These are phyloP conservation scores for Trypanosomatidae sp. DNA, from an alignment of 208 protist genomes.

Conservation along the genomic window DNA sequence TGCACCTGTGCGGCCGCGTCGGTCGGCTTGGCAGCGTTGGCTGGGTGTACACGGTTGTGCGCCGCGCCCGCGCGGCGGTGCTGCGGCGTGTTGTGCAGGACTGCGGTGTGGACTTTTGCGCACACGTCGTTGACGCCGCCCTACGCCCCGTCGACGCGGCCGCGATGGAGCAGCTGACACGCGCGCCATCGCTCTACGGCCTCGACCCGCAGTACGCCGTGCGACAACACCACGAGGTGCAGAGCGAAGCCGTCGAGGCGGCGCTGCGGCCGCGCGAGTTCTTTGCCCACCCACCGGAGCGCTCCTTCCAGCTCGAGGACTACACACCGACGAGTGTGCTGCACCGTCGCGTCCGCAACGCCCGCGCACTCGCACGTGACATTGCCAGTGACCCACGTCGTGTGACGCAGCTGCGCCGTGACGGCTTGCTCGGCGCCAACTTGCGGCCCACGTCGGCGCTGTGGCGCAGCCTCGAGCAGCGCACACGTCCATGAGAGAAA, in stretches of 20 bases:
- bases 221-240: constrained; percentile 62
- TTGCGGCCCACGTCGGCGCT: constrained; percentile 38
- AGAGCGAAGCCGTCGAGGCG: constrained; percentile 59
- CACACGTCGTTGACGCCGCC: constrained; percentile 34
- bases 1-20: constrained; percentile 75
- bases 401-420: constrained; percentile 23
- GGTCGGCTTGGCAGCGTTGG: constrained; percentile 66
- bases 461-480: constrained; percentile 14
- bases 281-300: constrained; percentile 37
- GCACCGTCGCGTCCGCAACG: constrained; percentile 42
- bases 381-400: constrained; percentile 35
- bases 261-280: constrained; percentile 59
- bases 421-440: constrained; percentile 28
- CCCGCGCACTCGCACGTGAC: constrained; percentile 32
- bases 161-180: constrained; percentile 48
- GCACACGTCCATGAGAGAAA: no score
- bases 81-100: constrained; percentile 48
- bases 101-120: constrained; percentile 39
- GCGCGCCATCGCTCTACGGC: constrained; percentile 48
- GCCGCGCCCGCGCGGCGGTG: constrained; percentile 33
- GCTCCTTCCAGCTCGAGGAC: constrained; percentile 71
- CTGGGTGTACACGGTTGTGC: constrained; percentile 66
- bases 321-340: constrained; percentile 45
- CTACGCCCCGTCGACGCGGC: constrained; percentile 11
- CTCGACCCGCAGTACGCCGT: constrained; percentile 76